Base-by-base conservation (phyloP, 1,284 basidiomycete genomes). In the Moniliella sp. region DNA sequence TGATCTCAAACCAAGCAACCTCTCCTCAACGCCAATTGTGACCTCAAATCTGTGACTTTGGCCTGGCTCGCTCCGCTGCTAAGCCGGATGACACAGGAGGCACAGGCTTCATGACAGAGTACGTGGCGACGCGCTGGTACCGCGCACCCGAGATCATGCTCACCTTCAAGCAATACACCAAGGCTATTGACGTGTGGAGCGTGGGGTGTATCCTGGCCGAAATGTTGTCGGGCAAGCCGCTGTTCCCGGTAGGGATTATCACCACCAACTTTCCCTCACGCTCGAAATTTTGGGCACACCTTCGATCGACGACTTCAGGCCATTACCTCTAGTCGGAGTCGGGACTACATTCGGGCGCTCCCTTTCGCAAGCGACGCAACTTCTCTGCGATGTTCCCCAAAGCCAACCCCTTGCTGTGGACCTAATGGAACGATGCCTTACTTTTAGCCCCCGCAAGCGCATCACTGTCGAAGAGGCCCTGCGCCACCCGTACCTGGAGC, bases 121-220 rank as follows among this genome's bases (percentile, higher is more conserved):
- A 61, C 33, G 58, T 61, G 2, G 58, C 58, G 2, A 59, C 56
- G 4, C 39, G 56, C 15, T 59, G 56, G 56, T 59, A 59, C 37
- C 41, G 56, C 2, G 56, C 56, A 4, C 56, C 56, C 4, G 56
- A 59, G 34, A 57, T 59, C 34, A 59, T 59, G 56, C 42, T 59
- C 4, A 56, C 56, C 10, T 61, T 61, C 43, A 56, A 56, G 37
- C 50, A 59, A 36, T 61, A 61, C 32, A 60, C 57, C 31, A 61
- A 81, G 33, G 55, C 57, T 1, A 60, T 61, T 28, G 31, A 61
- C 27, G 37, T 82, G 47, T 91, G 83, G 83, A 76, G 74, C 39
- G 79, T 88, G 2, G 83, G 83, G 2, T 88, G 83, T 59, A 81
- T 91, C 4, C 67, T 88, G 10, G 83, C 83, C 0, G 83, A 91